phyloP scores from a whole-genome alignment of 1,284 basidiomycete genomes.

The Marasmius fiardii region DNA sequence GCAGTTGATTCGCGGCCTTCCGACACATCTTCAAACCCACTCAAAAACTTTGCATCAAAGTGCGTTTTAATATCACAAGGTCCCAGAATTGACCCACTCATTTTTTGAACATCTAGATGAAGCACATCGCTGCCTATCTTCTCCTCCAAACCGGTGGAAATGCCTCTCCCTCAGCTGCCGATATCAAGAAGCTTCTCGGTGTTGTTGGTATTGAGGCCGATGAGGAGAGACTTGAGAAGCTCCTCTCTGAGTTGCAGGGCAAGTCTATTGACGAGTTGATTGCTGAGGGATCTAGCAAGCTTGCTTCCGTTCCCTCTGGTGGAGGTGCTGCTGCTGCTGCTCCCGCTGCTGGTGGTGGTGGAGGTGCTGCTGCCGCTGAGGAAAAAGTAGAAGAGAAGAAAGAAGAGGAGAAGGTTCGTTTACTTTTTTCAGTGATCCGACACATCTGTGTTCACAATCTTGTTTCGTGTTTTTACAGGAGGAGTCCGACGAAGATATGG shows the following conservation, averaged over 20 bases:
- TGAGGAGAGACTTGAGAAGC: conserved; percentile 77
- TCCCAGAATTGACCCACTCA: neutral
- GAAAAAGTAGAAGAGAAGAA: conserved; percentile 78
- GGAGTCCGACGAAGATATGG: conserved; percentile 89
- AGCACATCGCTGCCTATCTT: conserved; percentile 96
- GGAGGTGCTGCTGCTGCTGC: conserved; percentile 55
- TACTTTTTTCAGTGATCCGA: neutral
- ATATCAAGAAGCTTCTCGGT: conserved; percentile 88
- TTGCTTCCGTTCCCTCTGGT: conserved; percentile 91
- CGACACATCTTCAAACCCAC: neutral
- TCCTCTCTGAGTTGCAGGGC: conserved; percentile 91
- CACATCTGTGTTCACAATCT: conserved; percentile 16
- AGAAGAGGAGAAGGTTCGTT: conserved; percentile 65
- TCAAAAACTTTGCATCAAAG: neutral
- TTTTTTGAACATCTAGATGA: conserved; percentile 62
- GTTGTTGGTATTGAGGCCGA: conserved; percentile 92
- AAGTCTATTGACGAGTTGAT: conserved; percentile 95
- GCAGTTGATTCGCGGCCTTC: conserved; percentile 4
- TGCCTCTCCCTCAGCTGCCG: conserved; percentile 80
- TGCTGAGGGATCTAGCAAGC: conserved; percentile 88
- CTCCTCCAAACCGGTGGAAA: conserved; percentile 97
- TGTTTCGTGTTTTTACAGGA: conserved; percentile 44
- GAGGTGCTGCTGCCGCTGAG: conserved; percentile 59
- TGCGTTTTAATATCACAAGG: neutral
- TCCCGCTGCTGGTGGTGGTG: conserved; percentile 51